Evolutionary conservation across 2,329 filamentous ascomycete genomes (phyloP), one percentile per base, ranked within the genome.

Genomic region (Paecilomyces sp.): DNA sequence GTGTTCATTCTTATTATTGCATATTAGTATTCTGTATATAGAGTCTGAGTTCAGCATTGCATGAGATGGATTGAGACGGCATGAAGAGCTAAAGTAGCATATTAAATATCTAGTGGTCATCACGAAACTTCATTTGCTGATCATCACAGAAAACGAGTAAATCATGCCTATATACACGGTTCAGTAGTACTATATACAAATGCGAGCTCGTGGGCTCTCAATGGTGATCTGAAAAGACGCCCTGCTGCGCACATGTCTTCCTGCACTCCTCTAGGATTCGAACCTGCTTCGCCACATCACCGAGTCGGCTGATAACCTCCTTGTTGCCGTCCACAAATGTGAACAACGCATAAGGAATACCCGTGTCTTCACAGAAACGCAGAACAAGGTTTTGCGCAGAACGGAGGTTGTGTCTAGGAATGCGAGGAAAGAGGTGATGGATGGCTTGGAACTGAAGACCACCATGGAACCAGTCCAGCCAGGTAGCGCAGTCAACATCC

Each of bases 371-470:
- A 68, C 91, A 96, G 68, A 95, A 96, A 54, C 90, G 86, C 67
- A 88, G 82, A 9, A 96, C 90, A 36, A 94, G 79, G 66, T 83
- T 85, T 76, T 94, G 91, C 3, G 88, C 83, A 60, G 79, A 79
- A 54, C 91, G 86, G 57, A 96, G 82, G 72, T 96, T 96, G 73
- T 96, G 91, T 51, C 91, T 82, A 9, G 92, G 92, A 62, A 96
- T 86, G 11, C 91, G 84, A 1, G 91, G 91, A 70, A 88, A 96
- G 24, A 96, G 78, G 71, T 96, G 91, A 70, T 96, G 91, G 57
- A 96, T 88, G 7, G 88, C 91, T 74, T 96, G 91, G 74, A 96
- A 96, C 73, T 96, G 92, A 62, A 96, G 78, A 3, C 91, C 92
- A 24, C 91, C 91, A 67, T 96, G 91, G 74, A 96, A 84, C 71